These are phyloP conservation scores for Heliocybe sulcata DNA, from an alignment of 1,284 basidiomycete species.

Conservation along the genomic window DNA sequence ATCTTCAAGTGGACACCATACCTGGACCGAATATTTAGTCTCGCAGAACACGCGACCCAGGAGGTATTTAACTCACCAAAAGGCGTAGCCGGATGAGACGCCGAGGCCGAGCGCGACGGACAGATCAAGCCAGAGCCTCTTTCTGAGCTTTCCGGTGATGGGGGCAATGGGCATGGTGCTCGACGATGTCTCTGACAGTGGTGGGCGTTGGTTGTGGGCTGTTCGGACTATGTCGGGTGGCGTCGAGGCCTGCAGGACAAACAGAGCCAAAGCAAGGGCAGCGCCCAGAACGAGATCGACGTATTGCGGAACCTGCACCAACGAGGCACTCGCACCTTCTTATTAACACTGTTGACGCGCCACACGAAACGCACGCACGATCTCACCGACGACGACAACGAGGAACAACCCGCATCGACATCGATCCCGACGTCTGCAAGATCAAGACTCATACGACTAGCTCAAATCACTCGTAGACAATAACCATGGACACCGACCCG, in stretches of 20 bases:
- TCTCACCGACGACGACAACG: not conserved
- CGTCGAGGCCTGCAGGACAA: not conserved
- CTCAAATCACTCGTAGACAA: conserved; percentile 15
- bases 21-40: conserved; percentile 36
- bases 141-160: conserved; percentile 85
- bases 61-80: conserved; percentile 52
- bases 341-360: not conserved
- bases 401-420: not conserved
- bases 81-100: conserved; percentile 61
- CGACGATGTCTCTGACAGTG: not conserved
- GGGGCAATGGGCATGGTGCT: conserved; percentile 70
- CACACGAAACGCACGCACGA: not conserved
- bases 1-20: conserved; percentile 71
- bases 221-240: not conserved
- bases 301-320: not conserved
- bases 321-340: not conserved
- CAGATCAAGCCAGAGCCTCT: conserved; percentile 79
- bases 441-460: not conserved
- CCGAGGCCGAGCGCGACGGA: conserved; percentile 68
- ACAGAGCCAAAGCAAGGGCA: not conserved
- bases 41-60: conserved; percentile 11
- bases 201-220: not conserved
- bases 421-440: not conserved
- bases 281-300: not conserved
- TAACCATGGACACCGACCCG: conserved; percentile 73